Conservation (phyloP, 2,329 filamentous ascomycete species). For the Scedosporium apiospermum region DNA sequence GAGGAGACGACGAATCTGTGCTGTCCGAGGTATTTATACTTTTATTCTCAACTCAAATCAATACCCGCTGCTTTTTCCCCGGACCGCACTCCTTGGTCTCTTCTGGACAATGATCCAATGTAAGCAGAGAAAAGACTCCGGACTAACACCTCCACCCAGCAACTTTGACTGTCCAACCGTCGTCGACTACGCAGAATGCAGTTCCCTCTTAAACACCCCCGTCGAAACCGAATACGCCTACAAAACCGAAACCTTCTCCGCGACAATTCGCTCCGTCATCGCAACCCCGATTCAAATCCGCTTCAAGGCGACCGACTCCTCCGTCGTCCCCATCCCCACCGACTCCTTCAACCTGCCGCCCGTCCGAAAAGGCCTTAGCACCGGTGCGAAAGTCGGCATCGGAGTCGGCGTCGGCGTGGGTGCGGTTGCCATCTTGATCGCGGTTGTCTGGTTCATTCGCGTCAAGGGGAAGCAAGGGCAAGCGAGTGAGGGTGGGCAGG, state of each 20-base stretch:
- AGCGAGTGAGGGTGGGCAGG: background rate
- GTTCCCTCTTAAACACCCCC: background rate
- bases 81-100: too few species aligned
- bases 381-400: background rate
- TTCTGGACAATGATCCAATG: too few species aligned
- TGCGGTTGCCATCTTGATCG: background rate
- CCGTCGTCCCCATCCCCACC: background rate
- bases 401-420: background rate
- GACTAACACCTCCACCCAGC: background rate
- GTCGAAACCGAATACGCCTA: background rate
- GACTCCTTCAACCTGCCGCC: background rate
- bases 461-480: background rate
- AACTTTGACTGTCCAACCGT: background rate
- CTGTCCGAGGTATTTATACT: background rate
- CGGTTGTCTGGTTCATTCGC: background rate
- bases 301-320: background rate
- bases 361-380: background rate
- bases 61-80: too few species aligned
- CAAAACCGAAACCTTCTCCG: background rate
- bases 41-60: too few species aligned
- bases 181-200: background rate
- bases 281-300: background rate
- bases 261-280: background rate
- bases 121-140: too few species aligned
- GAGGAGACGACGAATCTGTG: background rate